Percentiles rank a stretch among this genome's conserved stretches.
These are phyloP conservation scores for Gastrodia elata DNA, from an alignment of 106 monocot species.

Conservation along the genomic window DNA sequence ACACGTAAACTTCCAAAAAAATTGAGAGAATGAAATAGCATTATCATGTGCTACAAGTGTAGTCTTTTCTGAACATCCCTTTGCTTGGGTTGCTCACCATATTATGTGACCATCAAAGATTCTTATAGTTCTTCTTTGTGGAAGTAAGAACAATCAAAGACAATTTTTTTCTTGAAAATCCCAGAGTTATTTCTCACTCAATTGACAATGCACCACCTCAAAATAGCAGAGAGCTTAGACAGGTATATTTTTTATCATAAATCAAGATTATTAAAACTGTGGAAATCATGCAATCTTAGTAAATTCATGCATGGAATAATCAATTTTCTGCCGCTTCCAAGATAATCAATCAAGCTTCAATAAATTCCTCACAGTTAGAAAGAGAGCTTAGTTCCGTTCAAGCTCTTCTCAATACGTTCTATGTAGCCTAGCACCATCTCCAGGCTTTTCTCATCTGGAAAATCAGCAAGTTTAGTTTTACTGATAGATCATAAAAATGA, in stretches of 20 bases:
- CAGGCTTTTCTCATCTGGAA: slow-evolving; percentile 4
- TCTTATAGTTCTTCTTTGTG: no score
- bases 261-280: background rate
- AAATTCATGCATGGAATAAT: background rate
- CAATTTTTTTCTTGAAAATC: no score
- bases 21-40: no score
- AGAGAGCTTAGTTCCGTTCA: background rate
- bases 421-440: slow-evolving; percentile 1
- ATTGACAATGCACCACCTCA: no score
- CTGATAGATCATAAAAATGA: background rate
- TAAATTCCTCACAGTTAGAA: background rate
- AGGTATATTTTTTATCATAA: background rate
- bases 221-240: background rate
- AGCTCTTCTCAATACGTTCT: background rate
- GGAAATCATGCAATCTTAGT: background rate
- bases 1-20: no score
- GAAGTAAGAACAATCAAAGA: no score
- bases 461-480: background rate
- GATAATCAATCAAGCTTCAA: background rate
- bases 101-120: no score
- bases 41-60: no score
- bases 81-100: no score
- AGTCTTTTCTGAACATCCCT: no score
- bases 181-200: no score
- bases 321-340: background rate